Conservation (phyloP, 2,329 filamentous ascomycete genomes). For the Sphaerostilbella broomeana region DNA sequence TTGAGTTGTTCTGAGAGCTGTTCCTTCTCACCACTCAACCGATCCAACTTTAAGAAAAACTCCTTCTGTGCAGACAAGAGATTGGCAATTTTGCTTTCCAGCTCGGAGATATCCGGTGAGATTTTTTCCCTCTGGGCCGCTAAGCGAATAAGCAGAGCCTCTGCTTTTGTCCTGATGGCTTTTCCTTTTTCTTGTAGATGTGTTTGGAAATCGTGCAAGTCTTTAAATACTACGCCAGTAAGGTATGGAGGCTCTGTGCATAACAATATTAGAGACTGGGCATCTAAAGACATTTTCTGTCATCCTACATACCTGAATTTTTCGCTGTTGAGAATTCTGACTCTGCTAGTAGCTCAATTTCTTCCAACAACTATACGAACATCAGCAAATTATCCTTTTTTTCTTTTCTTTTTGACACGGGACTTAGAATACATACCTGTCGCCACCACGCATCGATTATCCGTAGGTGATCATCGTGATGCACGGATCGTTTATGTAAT, state of each 20-base stretch:
- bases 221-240: constrained; percentile 55
- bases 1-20: constrained; percentile 81
- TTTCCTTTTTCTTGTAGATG: constrained; percentile 73
- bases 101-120: constrained; percentile 60
- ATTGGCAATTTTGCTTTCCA: constrained; percentile 69
- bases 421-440: constrained; percentile 55
- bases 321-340: constrained; percentile 32
- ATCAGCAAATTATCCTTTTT: too few relatives aligned
- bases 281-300: not conserved
- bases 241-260: constrained; percentile 46
- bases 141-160: constrained; percentile 57
- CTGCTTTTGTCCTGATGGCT: constrained; percentile 67
- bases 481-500: constrained; percentile 65
- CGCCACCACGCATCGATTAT: constrained; percentile 90
- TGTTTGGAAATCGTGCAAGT: constrained; percentile 66
- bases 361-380: constrained; percentile 49
- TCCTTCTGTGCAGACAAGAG: constrained; percentile 79
- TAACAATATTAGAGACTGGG: not conserved
- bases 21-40: constrained; percentile 71
- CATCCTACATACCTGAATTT: constrained; percentile 10
- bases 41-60: constrained; percentile 68
- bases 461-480: constrained; percentile 90
- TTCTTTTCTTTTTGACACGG: too few relatives aligned
- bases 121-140: constrained; percentile 45
- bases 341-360: constrained; percentile 54